phyloP scores from a whole-genome alignment of 768 basidiomycete genomes.

The Boletus insuetus region DNA sequence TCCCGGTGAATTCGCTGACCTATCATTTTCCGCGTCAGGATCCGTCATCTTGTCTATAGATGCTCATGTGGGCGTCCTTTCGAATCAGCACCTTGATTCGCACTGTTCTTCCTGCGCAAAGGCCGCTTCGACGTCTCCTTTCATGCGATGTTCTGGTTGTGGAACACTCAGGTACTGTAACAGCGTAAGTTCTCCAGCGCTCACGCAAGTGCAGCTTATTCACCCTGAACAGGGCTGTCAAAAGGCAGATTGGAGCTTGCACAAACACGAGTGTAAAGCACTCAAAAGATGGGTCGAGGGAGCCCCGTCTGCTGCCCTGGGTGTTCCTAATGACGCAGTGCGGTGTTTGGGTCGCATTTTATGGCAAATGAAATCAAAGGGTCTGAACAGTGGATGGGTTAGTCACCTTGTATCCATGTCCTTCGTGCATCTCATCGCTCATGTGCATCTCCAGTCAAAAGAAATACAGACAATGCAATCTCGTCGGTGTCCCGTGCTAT shows the following conservation, averaged over 20 bases:
- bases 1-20: background rate
- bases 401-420: constrained; percentile 16
- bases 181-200: constrained; percentile 41
- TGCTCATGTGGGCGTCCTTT: constrained; percentile 65
- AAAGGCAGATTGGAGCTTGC: constrained; percentile 66
- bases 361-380: constrained; percentile 59
- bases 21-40: constrained; percentile 34
- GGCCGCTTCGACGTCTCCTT: constrained; percentile 31
- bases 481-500: constrained; percentile 45
- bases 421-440: background rate
- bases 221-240: constrained; percentile 55
- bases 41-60: constrained; percentile 51
- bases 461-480: constrained; percentile 74
- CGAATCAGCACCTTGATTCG: constrained; percentile 53
- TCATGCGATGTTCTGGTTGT: constrained; percentile 78
- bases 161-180: constrained; percentile 73
- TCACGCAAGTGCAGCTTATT: background rate
- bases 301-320: constrained; percentile 45
- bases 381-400: constrained; percentile 58
- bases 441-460: constrained; percentile 41
- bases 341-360: constrained; percentile 75
- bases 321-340: constrained; percentile 74
- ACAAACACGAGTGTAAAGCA: constrained; percentile 77
- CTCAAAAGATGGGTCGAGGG: constrained; percentile 54
- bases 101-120: constrained; percentile 72